phyloP scores from a whole-genome alignment of 2,329 filamentous ascomycete species.

The Aspergillus sp. region DNA sequence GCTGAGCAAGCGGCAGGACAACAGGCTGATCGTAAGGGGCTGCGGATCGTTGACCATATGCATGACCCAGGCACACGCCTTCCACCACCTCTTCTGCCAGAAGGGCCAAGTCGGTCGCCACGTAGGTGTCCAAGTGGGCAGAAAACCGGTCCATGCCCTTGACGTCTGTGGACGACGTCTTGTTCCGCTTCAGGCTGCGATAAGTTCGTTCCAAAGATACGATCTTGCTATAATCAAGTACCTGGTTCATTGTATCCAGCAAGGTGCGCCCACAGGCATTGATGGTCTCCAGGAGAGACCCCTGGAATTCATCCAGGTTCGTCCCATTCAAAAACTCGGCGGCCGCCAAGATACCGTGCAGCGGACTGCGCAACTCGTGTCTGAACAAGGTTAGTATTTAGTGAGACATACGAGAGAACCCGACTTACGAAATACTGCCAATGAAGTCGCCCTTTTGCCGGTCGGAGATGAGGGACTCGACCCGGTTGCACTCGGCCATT shows the following conservation, averaged over 20 bases:
- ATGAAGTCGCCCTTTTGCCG: slow-evolving; percentile 49
- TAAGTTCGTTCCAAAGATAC: slow-evolving; percentile 41
- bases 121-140: slow-evolving; percentile 36
- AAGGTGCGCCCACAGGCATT: slow-evolving; percentile 46
- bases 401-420: background rate
- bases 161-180: slow-evolving; percentile 29
- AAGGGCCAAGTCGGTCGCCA: slow-evolving; percentile 46
- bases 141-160: slow-evolving; percentile 35
- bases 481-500: slow-evolving; percentile 47
- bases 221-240: slow-evolving; percentile 57
- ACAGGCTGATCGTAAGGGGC: slow-evolving; percentile 29
- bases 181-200: slow-evolving; percentile 35
- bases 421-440: slow-evolving; percentile 42
- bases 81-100: slow-evolving; percentile 58
- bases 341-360: slow-evolving; percentile 47
- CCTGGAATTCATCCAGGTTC: slow-evolving; percentile 43
- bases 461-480: slow-evolving; percentile 46
- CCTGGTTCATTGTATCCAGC: slow-evolving; percentile 49
- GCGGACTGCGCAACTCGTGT: slow-evolving; percentile 47
- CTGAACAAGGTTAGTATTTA: slow-evolving; percentile 11
- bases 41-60: slow-evolving; percentile 37
- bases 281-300: slow-evolving; percentile 42
- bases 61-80: slow-evolving; percentile 55
- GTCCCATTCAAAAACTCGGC: slow-evolving; percentile 46
- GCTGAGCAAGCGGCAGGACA: slow-evolving; percentile 18